phyloP scores from a whole-genome alignment of 257 asterid species.

The Rehmannia glutinosa region DNA sequence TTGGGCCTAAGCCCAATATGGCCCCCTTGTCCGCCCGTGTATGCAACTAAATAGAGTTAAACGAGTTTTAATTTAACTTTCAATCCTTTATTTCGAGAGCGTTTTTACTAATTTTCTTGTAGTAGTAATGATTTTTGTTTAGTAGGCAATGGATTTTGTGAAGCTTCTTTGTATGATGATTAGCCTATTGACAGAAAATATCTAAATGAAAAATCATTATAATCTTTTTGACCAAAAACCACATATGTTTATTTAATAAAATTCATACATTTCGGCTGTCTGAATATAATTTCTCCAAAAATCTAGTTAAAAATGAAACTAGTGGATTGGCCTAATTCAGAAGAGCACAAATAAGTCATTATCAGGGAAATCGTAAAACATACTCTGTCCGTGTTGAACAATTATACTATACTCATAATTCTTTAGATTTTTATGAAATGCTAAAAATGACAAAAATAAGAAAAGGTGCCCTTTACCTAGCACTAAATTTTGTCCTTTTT shows the following conservation, averaged over 20 bases:
- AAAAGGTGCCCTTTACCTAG: neutral
- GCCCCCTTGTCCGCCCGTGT: too few relatives aligned
- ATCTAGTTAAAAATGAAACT: neutral
- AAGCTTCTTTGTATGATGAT: too few relatives aligned
- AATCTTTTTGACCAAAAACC: conserved; percentile 7
- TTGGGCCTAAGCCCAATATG: too few relatives aligned
- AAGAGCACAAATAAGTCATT: neutral
- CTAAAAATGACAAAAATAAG: neutral
- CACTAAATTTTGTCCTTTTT: neutral
- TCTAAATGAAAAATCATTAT: neutral
- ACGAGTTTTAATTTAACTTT: too few relatives aligned
- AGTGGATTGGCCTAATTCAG: neutral
- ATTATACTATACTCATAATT: neutral
- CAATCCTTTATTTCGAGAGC: too few relatives aligned
- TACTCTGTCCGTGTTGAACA: conserved; percentile 2
- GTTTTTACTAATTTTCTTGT: too few relatives aligned
- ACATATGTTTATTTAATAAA: neutral
- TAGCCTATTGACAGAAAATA: conserved; percentile 10
- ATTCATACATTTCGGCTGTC: conserved; percentile 28
- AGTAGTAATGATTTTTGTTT: too few relatives aligned
- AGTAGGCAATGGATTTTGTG: too few relatives aligned
- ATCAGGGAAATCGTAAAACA: neutral
- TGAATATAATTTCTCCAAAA: neutral
- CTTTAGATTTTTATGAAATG: neutral
- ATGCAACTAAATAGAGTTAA: too few relatives aligned